phyloP scores from a whole-genome alignment of 345 rosid genomes.

The Acer yangbiense region DNA sequence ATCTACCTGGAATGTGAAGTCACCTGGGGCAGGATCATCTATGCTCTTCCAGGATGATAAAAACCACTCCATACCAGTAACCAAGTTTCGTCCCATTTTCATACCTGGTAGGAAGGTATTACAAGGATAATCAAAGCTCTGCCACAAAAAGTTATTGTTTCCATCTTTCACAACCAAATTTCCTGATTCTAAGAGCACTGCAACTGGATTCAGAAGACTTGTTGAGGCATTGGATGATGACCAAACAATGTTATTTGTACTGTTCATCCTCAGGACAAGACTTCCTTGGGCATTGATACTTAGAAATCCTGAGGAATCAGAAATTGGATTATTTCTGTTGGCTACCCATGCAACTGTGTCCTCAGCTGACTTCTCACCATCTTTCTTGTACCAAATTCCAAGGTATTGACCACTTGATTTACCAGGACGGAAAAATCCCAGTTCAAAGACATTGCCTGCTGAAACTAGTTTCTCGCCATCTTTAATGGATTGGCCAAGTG shows the following conservation, averaged over 20 bases:
- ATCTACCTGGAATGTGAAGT: slow-evolving; percentile 27
- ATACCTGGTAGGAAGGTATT: slow-evolving; percentile 46
- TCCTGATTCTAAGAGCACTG: slow-evolving; percentile 43
- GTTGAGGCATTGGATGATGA: slow-evolving; percentile 25
- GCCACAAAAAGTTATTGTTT: slow-evolving; percentile 37
- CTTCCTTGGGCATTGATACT: slow-evolving; percentile 17
- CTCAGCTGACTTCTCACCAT: slow-evolving; percentile 4
- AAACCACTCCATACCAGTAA: slow-evolving; percentile 24
- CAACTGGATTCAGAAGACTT: slow-evolving; percentile 20
- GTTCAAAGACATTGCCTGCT: slow-evolving; percentile 25
- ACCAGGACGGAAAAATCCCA: slow-evolving; percentile 38
- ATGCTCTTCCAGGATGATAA: slow-evolving; percentile 37
- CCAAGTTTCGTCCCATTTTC: slow-evolving; percentile 44
- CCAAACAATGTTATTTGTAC: slow-evolving; percentile 25
- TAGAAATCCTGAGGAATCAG: slow-evolving; percentile 29
- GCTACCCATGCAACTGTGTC: slow-evolving; percentile 41
- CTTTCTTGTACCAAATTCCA: slow-evolving; percentile 48
- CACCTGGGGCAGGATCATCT: slow-evolving; percentile 39
- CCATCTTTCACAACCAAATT: slow-evolving; percentile 42
- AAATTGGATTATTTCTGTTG: slow-evolving; percentile 40
- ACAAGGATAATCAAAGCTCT: slow-evolving; percentile 50
- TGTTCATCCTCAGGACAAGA: slow-evolving; percentile 21
- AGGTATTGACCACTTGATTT: slow-evolving; percentile 30
- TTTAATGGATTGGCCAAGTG: slow-evolving; percentile 5
- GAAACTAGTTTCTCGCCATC: slow-evolving; percentile 26